A percentile compares a stretch with the other conserved stretches of the same genome.
Evolutionary conservation across 2,329 filamentous ascomycete genomes (phyloP).

Genomic region (Stenocarpella maydis): DNA sequence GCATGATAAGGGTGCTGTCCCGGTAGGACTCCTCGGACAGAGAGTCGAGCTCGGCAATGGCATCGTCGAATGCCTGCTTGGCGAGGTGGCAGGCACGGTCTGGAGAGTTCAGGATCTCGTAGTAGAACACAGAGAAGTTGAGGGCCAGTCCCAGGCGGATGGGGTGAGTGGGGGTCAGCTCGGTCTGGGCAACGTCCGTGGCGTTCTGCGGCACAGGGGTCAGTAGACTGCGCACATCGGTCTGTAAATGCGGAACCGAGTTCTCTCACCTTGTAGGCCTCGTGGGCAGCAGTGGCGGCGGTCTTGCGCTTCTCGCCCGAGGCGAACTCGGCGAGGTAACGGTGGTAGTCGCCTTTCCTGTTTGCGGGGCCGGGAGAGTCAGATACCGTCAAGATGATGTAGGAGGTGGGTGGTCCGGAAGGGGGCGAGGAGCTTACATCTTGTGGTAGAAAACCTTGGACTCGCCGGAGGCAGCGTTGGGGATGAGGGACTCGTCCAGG

Average conservation of each 20-base stretch:
- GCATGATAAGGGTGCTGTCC: slow-evolving; percentile 98
- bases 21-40: slow-evolving; percentile 99
- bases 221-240: slow-evolving; percentile 11
- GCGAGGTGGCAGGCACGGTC: slow-evolving; percentile 98
- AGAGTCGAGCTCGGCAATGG: slow-evolving; percentile 97
- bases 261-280: slow-evolving; percentile 99
- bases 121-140: slow-evolving; percentile 99
- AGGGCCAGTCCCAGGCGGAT: slow-evolving; percentile 91
- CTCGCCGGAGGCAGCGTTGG: slow-evolving; percentile 92
- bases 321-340: slow-evolving; percentile 97
- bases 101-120: slow-evolving; percentile 98
- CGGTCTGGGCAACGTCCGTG: slow-evolving; percentile 88
- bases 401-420: too few species aligned
- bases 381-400: neutral
- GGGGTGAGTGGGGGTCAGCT: slow-evolving; percentile 89
- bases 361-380: slow-evolving; percentile 34
- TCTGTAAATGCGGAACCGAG: neutral
- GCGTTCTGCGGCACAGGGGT: slow-evolving; percentile 71
- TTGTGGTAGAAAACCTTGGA: slow-evolving; percentile 99
- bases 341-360: slow-evolving; percentile 99
- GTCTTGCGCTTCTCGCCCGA: slow-evolving; percentile 93
- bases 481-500: slow-evolving; percentile 92
- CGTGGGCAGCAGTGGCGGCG: slow-evolving; percentile 91
- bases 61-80: slow-evolving; percentile 96
- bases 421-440: slow-evolving; percentile 95